Evolutionary conservation across 208 protist genomes (phyloP).

Genomic region (Tritrichomonas musculus): DNA sequence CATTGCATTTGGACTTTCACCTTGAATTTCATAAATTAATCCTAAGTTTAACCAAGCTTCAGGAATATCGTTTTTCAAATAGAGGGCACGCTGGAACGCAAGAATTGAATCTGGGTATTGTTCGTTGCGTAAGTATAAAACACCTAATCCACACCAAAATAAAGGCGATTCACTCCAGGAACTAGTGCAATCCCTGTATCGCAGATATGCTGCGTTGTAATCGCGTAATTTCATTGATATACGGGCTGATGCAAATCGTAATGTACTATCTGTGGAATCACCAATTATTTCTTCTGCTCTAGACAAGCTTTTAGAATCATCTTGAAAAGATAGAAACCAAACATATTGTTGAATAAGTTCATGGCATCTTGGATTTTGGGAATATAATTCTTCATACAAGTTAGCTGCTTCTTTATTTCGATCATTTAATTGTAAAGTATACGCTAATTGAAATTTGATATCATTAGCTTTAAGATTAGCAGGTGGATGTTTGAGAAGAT

Average conservation of each 20-base stretch:
- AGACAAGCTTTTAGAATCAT: neutral
- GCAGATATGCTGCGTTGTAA: neutral
- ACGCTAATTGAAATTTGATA: neutral
- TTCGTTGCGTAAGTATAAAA: neutral
- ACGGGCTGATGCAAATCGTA: neutral
- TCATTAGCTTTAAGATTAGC: neutral
- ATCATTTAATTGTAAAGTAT: neutral
- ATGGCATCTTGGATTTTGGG: neutral
- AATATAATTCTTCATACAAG: neutral
- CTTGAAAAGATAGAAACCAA: neutral
- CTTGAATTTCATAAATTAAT: neutral
- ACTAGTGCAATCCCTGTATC: neutral
- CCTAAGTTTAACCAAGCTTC: conserved; percentile 6
- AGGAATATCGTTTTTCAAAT: neutral
- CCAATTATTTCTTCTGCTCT: too few species aligned
- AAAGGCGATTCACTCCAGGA: conserved; percentile 13
- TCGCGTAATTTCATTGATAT: neutral
- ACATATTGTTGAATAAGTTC: neutral
- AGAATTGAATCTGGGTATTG: neutral
- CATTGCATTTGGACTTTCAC: neutral
- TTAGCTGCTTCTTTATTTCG: neutral
- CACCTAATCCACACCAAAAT: conserved; percentile 3
- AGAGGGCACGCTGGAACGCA: neutral
- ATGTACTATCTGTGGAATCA: neutral
- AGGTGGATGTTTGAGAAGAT: neutral